phyloP scores from a whole-genome alignment of 1,139 yeast species.

The Lodderomyces beijingensis region DNA sequence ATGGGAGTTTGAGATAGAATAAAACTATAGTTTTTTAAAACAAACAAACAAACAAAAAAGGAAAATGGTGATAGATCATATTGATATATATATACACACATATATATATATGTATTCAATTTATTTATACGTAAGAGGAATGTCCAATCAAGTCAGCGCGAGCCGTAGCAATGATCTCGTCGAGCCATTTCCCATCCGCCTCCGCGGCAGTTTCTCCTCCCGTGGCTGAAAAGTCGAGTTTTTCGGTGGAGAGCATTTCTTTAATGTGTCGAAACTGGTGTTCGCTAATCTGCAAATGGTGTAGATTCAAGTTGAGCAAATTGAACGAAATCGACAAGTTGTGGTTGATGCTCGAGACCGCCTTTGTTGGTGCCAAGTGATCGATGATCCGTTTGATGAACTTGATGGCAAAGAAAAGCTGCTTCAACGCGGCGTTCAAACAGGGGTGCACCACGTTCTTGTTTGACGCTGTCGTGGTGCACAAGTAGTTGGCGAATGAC shows the following conservation, averaged over 20 bases:
- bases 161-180: constrained; percentile 12
- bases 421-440: constrained; percentile 32
- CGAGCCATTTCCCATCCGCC: constrained; percentile 22
- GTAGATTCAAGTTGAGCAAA: constrained; percentile 25
- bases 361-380: constrained; percentile 21
- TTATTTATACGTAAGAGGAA: constrained; percentile 23
- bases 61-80: too few species aligned
- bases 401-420: constrained; percentile 33
- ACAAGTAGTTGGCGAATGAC: constrained; percentile 25
- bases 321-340: constrained; percentile 37
- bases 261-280: constrained; percentile 21
- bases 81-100: not conserved
- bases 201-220: constrained; percentile 7
- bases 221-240: constrained; percentile 21
- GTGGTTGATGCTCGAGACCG: constrained; percentile 31
- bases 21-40: too few species aligned
- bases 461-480: constrained; percentile 9
- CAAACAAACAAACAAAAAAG: too few species aligned
- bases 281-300: constrained; percentile 20
- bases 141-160: constrained; percentile 14
- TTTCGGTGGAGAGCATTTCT: constrained; percentile 23
- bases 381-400: constrained; percentile 34
- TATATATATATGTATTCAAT: not conserved
- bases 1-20: not conserved
- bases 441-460: constrained; percentile 26